phyloP scores from a whole-genome alignment of 352 stramenopile genomes.

The Aphanomyces stellatus region DNA sequence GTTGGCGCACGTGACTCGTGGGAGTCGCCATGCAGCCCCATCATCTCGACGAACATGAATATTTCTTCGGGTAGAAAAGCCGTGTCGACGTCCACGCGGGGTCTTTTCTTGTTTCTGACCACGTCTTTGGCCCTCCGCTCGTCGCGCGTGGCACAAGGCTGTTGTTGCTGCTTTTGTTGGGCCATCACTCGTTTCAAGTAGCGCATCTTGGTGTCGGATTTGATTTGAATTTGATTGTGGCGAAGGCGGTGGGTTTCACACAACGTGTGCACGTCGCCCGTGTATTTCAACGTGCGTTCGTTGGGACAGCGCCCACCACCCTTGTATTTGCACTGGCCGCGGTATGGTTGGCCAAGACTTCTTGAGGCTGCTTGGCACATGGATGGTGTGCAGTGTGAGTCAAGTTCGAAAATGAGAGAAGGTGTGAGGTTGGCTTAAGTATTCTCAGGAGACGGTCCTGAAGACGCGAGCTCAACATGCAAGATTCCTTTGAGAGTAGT shows the following conservation, averaged over 20 bases:
- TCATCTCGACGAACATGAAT: neutral
- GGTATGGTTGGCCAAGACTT: neutral
- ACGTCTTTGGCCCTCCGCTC: neutral
- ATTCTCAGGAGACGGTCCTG: too few species aligned
- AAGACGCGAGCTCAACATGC: too few species aligned
- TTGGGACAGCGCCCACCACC: slow-evolving; percentile 19
- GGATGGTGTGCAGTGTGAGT: too few species aligned
- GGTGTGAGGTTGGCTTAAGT: too few species aligned
- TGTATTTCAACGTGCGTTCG: slow-evolving; percentile 20
- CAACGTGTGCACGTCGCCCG: slow-evolving; percentile 17
- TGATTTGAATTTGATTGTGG: slow-evolving; percentile 21
- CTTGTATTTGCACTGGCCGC: slow-evolving; percentile 21
- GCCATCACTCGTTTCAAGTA: slow-evolving; percentile 5
- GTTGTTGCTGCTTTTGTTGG: neutral
- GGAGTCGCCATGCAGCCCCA: neutral
- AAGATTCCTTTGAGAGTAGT: too few species aligned
- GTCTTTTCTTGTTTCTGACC: neutral
- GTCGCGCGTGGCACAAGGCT: neutral
- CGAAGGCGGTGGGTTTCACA: slow-evolving; percentile 18
- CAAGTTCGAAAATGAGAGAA: too few species aligned
- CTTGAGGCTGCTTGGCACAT: too few species aligned
- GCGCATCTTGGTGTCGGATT: slow-evolving; percentile 19
- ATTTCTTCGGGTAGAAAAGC: neutral
- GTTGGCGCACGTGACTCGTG: neutral
- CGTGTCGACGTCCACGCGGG: neutral